Evolutionary conservation across 2,329 filamentous ascomycete genomes (phyloP), one percentile per base, ranked within the genome.

Genomic region (Alternaria postmessia): DNA sequence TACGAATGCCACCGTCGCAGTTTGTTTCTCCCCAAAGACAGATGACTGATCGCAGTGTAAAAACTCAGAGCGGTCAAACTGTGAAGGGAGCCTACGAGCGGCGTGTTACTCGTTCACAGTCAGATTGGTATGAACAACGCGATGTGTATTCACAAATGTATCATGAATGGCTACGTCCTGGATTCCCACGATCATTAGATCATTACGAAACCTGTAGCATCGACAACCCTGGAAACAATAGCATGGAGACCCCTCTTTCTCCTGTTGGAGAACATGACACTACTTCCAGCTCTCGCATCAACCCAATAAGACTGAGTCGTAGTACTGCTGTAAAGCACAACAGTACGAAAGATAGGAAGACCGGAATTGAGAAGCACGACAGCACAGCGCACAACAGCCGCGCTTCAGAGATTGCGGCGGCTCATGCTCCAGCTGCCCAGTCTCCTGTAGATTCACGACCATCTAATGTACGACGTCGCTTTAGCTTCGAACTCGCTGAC

Each of bases 401-500:
- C 11, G 34, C 20, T 24, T 18, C 44, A 7, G 38, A 5, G 2
- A 20, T 3, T 14, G 26, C 26, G 5, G 26, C 39, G 4, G 4
- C 11, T 4, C 18, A 5, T 3, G 34, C 11, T 16, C 14, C 28
- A 7, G 44, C 4, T 30, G 32, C 11, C 1, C 14, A 7, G 11
- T 8, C n/a, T 11, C 18, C 6, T 24, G 8, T 2, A 7, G 20
- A 30, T 3, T 2, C 16, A 9, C 30, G 30, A 11, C 38, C 44
- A 3, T 5, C 14, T 1, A 7, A 38, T 38, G 16, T 32, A 28
- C 43, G 38, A 28, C 43, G 38, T 44, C 57, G 38, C 9, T 44
- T 59, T 18, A 59, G 51, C 51, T 59, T 59, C 22, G 57, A 49
- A 16, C 16, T 24, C 14, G 20, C 12, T 26, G 11, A 16, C 8